These are phyloP conservation scores for Hordeum marinum DNA, from an alignment of 176 grass and related monocot species.

Conservation along the genomic window DNA sequence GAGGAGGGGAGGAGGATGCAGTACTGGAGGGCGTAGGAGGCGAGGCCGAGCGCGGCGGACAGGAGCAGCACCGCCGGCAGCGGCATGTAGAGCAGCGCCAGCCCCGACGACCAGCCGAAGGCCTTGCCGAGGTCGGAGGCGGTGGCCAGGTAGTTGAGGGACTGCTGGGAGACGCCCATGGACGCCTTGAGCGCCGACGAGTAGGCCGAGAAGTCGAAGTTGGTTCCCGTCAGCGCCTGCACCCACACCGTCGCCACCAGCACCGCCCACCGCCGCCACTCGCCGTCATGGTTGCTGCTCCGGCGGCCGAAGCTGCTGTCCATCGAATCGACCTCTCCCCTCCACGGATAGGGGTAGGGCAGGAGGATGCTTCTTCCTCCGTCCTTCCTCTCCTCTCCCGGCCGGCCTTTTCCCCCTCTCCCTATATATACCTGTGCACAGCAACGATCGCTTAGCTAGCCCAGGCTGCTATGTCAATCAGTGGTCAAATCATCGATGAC, in stretches of 20 bases:
- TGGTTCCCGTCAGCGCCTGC: slow-evolving; percentile 90
- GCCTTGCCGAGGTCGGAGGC: slow-evolving; percentile 93
- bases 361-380: background rate
- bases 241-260: slow-evolving; percentile 75
- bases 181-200: slow-evolving; percentile 67
- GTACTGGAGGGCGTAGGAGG: slow-evolving; percentile 69
- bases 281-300: background rate
- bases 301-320: background rate
- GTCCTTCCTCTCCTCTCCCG: background rate
- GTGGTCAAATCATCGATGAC: background rate
- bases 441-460: background rate
- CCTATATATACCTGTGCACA: background rate
- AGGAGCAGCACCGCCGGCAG: slow-evolving; percentile 59
- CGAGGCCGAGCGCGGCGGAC: slow-evolving; percentile 53
- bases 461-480: background rate
- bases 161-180: slow-evolving; percentile 65
- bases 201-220: slow-evolving; percentile 98
- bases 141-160: slow-evolving; percentile 80
- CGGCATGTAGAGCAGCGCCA: slow-evolving; percentile 67
- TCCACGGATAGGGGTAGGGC: background rate
- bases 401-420: background rate
- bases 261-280: slow-evolving; percentile 63
- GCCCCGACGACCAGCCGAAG: slow-evolving; percentile 75
- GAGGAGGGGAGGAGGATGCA: slow-evolving; percentile 37
- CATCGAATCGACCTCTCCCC: background rate